These are phyloP conservation scores for Microstegium vimineum DNA, from an alignment of 176 grass and related monocot genomes.

Conservation along the genomic window DNA sequence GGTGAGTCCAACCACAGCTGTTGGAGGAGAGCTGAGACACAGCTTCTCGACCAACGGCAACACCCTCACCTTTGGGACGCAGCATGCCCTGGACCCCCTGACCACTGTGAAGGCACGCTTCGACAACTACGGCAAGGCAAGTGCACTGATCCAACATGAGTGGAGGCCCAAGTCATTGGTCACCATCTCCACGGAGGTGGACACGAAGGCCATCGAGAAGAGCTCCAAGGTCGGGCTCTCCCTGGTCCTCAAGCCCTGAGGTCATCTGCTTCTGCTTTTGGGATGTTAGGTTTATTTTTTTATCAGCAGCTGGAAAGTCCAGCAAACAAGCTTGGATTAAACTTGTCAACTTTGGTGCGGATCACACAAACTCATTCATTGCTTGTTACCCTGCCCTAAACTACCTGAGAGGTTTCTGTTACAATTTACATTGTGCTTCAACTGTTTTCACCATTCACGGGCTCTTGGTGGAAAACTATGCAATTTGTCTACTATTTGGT, in stretches of 20 bases:
- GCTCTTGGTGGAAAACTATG: neutral
- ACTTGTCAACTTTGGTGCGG: slow-evolving; percentile 20
- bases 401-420: slow-evolving; percentile 4
- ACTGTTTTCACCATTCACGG: neutral
- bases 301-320: slow-evolving; percentile 21
- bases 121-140: slow-evolving; percentile 69
- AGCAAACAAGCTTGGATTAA: slow-evolving; percentile 16
- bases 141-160: slow-evolving; percentile 57
- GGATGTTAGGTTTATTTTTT: neutral
- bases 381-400: slow-evolving; percentile 9
- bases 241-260: slow-evolving; percentile 61
- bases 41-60: slow-evolving; percentile 67
- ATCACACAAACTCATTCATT: slow-evolving; percentile 14
- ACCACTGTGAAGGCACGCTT: slow-evolving; percentile 60
- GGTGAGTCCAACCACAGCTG: slow-evolving; percentile 49
- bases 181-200: slow-evolving; percentile 62
- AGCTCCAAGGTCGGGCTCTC: slow-evolving; percentile 60
- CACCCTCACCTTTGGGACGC: slow-evolving; percentile 56
- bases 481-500: neutral
- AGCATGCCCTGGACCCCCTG: slow-evolving; percentile 50
- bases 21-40: slow-evolving; percentile 66
- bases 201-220: slow-evolving; percentile 58
- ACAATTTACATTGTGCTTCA: slow-evolving; percentile 4
- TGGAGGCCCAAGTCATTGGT: slow-evolving; percentile 64
- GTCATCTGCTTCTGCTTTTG: slow-evolving; percentile 6